Percentiles rank a stretch among this genome's conserved stretches.
Evolutionary conservation across 2,329 filamentous ascomycete species (phyloP).

Genomic region (Phaeophleospora eucalypticola): DNA sequence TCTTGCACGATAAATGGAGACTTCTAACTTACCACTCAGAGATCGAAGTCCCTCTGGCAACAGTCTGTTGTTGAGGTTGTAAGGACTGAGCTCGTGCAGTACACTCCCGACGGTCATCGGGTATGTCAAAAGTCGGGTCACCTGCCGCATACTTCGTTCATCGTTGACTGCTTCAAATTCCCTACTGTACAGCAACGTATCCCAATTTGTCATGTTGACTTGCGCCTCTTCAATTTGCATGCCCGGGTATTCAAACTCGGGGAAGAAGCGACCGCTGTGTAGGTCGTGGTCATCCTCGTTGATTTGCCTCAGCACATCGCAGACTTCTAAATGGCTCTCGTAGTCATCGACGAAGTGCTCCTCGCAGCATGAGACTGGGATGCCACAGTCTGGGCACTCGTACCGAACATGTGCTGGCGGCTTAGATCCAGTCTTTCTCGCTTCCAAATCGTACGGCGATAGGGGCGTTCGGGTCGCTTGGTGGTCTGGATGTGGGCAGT

Average conservation of each 20-base stretch:
- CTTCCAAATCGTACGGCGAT: constrained; percentile 61
- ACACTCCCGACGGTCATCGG: constrained; percentile 88
- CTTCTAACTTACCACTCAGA: constrained; percentile 68
- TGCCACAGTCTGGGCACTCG: constrained; percentile 92
- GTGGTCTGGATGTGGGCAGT: constrained; percentile 88
- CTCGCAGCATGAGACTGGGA: constrained; percentile 90
- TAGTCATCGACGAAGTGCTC: constrained; percentile 96
- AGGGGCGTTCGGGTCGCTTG: constrained; percentile 66
- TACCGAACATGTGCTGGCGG: constrained; percentile 82
- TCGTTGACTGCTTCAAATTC: constrained; percentile 89
- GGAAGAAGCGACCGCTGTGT: constrained; percentile 82
- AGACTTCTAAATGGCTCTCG: constrained; percentile 85
- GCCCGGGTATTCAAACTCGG: constrained; percentile 87
- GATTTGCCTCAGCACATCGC: constrained; percentile 84
- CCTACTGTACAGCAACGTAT: constrained; percentile 89
- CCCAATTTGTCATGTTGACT: constrained; percentile 98
- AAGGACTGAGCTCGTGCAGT: constrained; percentile 90
- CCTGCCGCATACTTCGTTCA: constrained; percentile 86
- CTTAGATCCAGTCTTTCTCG: constrained; percentile 54
- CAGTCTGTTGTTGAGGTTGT: constrained; percentile 73
- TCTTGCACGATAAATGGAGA: neutral
- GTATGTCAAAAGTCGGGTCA: constrained; percentile 88
- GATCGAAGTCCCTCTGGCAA: constrained; percentile 90
- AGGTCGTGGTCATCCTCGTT: constrained; percentile 98
- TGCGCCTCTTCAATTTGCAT: constrained; percentile 87